phyloP scores from a whole-genome alignment of 495 filamentous ascomycete genomes.

The Neurospora sp. region DNA sequence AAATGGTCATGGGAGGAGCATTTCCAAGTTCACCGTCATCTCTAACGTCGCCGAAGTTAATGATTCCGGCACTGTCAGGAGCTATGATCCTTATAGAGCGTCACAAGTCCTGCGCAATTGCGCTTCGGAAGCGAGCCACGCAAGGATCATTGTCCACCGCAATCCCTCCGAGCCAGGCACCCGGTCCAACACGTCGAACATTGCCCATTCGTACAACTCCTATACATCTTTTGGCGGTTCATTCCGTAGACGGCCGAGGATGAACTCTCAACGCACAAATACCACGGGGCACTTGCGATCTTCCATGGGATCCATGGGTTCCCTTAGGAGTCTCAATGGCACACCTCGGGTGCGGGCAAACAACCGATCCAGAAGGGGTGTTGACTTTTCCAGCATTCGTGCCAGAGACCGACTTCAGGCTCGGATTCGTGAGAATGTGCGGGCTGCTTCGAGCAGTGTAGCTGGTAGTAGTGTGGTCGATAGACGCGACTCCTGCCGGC shows the following conservation, averaged over 20 bases:
- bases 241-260: conserved; percentile 5
- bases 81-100: conserved; percentile 79
- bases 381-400: conserved; percentile 58
- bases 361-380: conserved; percentile 59
- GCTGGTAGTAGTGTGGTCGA: conserved; percentile 4
- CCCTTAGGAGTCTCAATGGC: conserved; percentile 47
- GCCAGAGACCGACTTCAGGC: conserved; percentile 15
- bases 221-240: conserved; percentile 16
- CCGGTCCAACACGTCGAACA: neutral
- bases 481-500: neutral
- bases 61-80: conserved; percentile 30
- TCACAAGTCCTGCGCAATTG: conserved; percentile 41
- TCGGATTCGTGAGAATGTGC: conserved; percentile 3
- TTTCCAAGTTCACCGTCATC: conserved; percentile 64
- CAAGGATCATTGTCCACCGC: conserved; percentile 61
- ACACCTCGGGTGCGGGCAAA: conserved; percentile 39
- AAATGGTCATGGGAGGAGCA: conserved; percentile 39
- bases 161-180: conserved; percentile 14
- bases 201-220: conserved; percentile 18
- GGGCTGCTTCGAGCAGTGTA: conserved; percentile 18
- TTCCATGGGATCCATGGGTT: conserved; percentile 45
- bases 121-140: conserved; percentile 28
- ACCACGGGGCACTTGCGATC: conserved; percentile 16
- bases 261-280: conserved; percentile 13
- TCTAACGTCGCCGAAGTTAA: conserved; percentile 40